Conservation (phyloP, 495 filamentous ascomycete species). For the Jackrogersella minutella region DNA sequence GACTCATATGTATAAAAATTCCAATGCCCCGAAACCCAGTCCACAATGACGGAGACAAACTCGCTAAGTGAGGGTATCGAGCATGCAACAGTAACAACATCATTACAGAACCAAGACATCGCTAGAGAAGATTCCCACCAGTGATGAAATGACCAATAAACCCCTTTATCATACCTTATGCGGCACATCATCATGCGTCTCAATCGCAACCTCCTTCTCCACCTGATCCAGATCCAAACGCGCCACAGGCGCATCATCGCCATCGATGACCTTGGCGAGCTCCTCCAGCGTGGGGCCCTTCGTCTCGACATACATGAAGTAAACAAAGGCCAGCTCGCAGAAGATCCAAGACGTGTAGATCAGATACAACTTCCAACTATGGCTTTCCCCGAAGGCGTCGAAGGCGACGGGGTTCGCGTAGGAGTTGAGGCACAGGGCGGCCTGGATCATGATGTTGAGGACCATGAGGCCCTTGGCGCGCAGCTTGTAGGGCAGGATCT, state of each 20-base stretch:
- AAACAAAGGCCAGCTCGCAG: slow-evolving; percentile 66
- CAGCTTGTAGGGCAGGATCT: slow-evolving; percentile 76
- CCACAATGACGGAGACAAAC: slow-evolving; percentile 21
- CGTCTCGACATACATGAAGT: slow-evolving; percentile 73
- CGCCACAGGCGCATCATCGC: slow-evolving; percentile 60
- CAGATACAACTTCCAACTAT: slow-evolving; percentile 67
- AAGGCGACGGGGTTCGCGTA: slow-evolving; percentile 71
- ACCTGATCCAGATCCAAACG: slow-evolving; percentile 52
- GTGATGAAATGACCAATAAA: neutral
- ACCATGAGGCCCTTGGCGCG: slow-evolving; percentile 66
- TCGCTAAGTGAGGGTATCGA: slow-evolving; percentile 38
- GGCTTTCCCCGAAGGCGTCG: slow-evolving; percentile 51
- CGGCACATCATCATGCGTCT: slow-evolving; percentile 42
- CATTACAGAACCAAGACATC: slow-evolving; percentile 17
- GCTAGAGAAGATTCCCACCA: slow-evolving; percentile 9
- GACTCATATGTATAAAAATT: slow-evolving; percentile 13
- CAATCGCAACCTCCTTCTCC: slow-evolving; percentile 45
- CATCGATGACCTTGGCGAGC: slow-evolving; percentile 68
- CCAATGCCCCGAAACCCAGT: slow-evolving; percentile 14
- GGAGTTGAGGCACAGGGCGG: slow-evolving; percentile 61
- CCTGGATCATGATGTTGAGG: slow-evolving; percentile 61
- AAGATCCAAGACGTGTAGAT: slow-evolving; percentile 71
- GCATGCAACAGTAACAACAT: slow-evolving; percentile 23
- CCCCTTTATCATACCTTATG: slow-evolving; percentile 33
- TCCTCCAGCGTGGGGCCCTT: slow-evolving; percentile 71